Conservation (phyloP, 352 stramenopile species). For the Globisporangium recalcitrans region DNA sequence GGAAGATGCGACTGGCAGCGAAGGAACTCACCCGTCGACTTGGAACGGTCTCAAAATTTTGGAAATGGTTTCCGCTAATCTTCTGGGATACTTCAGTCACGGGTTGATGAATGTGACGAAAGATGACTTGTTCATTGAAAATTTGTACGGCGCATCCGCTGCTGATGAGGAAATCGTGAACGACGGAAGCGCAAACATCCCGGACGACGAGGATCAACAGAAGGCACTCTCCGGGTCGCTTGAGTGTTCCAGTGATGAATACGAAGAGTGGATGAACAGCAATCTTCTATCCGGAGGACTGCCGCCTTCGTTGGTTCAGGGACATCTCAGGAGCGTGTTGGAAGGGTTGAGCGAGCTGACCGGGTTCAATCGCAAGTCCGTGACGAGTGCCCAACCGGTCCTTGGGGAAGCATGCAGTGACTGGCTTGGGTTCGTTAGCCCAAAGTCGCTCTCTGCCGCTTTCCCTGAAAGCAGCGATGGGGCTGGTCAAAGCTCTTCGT, state of each 20-base stretch:
- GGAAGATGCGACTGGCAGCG: constrained; percentile 17
- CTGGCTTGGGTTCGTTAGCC: constrained; percentile 60
- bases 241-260: constrained; percentile 72
- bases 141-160: constrained; percentile 16
- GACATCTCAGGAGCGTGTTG: constrained; percentile 61
- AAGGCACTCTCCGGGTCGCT: constrained; percentile 35
- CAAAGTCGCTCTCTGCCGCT: constrained; percentile 39
- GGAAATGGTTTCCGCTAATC: constrained; percentile 69
- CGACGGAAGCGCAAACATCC: constrained; percentile 15
- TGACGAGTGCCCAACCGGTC: constrained; percentile 22
- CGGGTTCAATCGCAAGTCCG: constrained; percentile 23
- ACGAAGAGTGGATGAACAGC: constrained; percentile 78
- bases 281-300: constrained; percentile 71
- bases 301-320: constrained; percentile 45
- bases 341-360: constrained; percentile 40
- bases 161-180: constrained; percentile 34
- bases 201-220: constrained; percentile 28
- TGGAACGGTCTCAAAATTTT: constrained; percentile 62
- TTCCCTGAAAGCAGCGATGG: constrained; percentile 16
- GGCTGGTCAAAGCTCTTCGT: constrained; percentile 23
- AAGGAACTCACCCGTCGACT: constrained; percentile 13
- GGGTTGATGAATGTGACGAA: constrained; percentile 51
- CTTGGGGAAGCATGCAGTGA: constrained; percentile 43
- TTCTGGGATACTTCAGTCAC: constrained; percentile 73
- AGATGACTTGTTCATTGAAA: constrained; percentile 60